A percentile compares a stretch with the other conserved stretches of the same genome.
Conservation (phyloP, 2,329 filamentous ascomycete species). For the Pseudocercospora fijiensis region DNA sequence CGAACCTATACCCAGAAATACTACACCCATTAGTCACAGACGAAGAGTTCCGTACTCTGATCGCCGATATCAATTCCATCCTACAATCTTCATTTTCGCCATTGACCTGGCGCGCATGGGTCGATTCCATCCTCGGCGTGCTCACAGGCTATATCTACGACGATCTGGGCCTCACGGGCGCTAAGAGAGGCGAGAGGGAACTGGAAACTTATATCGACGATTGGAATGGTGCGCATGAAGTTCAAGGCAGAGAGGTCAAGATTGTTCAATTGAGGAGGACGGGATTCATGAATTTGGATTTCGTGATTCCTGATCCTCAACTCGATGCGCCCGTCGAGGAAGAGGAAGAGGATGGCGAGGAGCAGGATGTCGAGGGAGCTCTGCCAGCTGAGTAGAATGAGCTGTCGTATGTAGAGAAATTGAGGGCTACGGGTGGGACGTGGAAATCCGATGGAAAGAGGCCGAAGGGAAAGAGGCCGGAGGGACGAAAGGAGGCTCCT, state of each 20-base stretch:
- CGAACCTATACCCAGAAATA: conserved; percentile 94
- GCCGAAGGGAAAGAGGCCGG: neutral
- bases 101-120: conserved; percentile 69
- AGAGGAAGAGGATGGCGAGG: conserved; percentile 27
- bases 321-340: conserved; percentile 46
- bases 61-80: conserved; percentile 78
- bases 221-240: conserved; percentile 72
- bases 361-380: conserved; percentile 7
- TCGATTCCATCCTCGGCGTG: conserved; percentile 77
- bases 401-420: neutral
- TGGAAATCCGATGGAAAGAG: neutral
- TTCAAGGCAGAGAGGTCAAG: conserved; percentile 62
- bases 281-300: conserved; percentile 83
- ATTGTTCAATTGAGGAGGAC: conserved; percentile 78
- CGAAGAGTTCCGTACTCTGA: conserved; percentile 77
- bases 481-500: neutral
- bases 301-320: conserved; percentile 77
- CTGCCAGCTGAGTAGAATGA: conserved; percentile 1
- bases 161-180: conserved; percentile 73
- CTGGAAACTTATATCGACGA: conserved; percentile 80
- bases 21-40: conserved; percentile 83
- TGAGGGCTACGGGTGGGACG: neutral
- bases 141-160: conserved; percentile 95
- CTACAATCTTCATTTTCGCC: conserved; percentile 78
- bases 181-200: conserved; percentile 67